Base-by-base conservation (phyloP, 106 monocot species). In the Alisma plantagoaquatica region DNA sequence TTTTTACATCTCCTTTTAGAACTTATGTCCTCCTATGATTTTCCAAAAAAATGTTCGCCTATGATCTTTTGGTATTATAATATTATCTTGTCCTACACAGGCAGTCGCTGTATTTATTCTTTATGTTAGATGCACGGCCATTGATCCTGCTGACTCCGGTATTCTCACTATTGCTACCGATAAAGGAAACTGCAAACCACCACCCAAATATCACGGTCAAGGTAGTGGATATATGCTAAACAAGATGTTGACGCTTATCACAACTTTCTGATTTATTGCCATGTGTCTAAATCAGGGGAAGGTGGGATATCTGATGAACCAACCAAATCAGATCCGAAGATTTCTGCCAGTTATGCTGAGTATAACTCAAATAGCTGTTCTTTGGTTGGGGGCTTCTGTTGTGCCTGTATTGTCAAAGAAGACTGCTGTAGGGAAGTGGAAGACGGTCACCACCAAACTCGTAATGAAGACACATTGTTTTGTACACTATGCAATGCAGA, bases 401-500 rank as follows among this genome's bases (percentile, higher is more conserved):
- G 82, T 51, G 64, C 49, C 56, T 57, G 72, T 29, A 31, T 89
- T 41, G 65, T 65, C 27, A 82, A 68, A 64, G 88, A 79, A 61
- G 82, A 82, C 49, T 83, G 89, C 32, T 51, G 57, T 46, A 74
- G 66, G 29, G 43, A 76, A 61, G 58, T 63, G 3, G 73, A 57
- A 22, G 43, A 23, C 38, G 8, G 21, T 31, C 62, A 66, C 30
- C 43, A 31, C 19, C 41, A 30, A 48, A 42, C 29, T 25, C 44
- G 30, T 56, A 60, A 16, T 27, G 78, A 77, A 27, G 89, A 79
- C 27, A 79, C 64, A 61, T 54, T 83, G 32, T 89, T 83, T 56
- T 89, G 83, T 54, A 79, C 83, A 2, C 55, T 89, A 43, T 83
- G 89, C 55, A 83, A 89, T 62, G 68, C 83, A 6, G 79, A 89